phyloP scores from a whole-genome alignment of 2,329 filamentous ascomycete genomes.

The Diaporthe ilicicola region DNA sequence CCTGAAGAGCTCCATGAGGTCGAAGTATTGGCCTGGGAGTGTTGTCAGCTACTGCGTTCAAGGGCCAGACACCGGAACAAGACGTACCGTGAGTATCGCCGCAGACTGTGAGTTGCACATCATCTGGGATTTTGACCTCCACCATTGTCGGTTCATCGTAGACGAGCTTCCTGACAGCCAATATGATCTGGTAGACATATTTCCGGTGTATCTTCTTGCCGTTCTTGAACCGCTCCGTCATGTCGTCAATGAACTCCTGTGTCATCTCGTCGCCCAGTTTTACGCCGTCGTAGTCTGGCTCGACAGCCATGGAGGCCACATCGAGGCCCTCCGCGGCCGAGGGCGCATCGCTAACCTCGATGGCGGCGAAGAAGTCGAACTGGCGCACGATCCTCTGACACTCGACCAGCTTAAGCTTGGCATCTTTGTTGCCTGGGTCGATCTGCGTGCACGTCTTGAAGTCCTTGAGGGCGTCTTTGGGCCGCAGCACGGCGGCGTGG shows the following conservation, averaged over 20 bases:
- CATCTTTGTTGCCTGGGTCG: conserved; percentile 88
- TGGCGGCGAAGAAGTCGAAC: conserved; percentile 91
- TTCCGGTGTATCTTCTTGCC: conserved; percentile 96
- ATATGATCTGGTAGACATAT: conserved; percentile 96
- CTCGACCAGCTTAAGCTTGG: conserved; percentile 88
- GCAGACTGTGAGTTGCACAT: conserved; percentile 87
- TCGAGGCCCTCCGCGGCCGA: conserved; percentile 92
- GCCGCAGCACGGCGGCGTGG: conserved; percentile 88
- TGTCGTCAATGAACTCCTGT: conserved; percentile 95
- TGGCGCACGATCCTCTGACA: conserved; percentile 95
- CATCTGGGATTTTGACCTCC: conserved; percentile 82
- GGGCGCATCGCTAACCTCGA: conserved; percentile 90
- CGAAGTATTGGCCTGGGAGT: conserved; percentile 88
- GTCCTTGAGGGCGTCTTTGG: conserved; percentile 87
- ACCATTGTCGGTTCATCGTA: conserved; percentile 97
- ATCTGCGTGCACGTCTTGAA: conserved; percentile 91
- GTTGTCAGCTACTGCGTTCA: conserved; percentile 35
- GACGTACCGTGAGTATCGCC: conserved; percentile 91
- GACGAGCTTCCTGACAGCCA: conserved; percentile 88
- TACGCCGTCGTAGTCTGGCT: conserved; percentile 85
- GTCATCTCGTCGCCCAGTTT: conserved; percentile 86
- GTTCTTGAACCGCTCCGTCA: conserved; percentile 94
- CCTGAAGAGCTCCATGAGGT: conserved; percentile 94
- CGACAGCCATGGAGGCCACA: conserved; percentile 83
- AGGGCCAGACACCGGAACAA: conserved; percentile 21